Evolutionary conservation across 2,329 filamentous ascomycete genomes (phyloP).

Genomic region (Epichloe hybrida): DNA sequence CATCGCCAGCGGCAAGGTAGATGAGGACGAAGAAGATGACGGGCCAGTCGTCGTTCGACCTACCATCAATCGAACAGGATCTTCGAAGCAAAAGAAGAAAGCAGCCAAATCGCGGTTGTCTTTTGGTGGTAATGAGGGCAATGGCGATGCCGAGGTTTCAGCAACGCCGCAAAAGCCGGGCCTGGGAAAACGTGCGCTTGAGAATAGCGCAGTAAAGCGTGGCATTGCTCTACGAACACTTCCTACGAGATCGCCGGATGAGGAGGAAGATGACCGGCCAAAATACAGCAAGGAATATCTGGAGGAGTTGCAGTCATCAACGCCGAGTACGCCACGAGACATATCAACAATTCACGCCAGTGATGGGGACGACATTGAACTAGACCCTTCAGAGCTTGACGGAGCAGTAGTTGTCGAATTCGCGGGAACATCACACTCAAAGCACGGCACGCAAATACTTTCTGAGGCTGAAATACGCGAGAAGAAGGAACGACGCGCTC

Average conservation of each 20-base stretch:
- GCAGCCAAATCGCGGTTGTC: conserved; percentile 47
- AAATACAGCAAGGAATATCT: conserved; percentile 80
- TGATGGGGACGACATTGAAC: conserved; percentile 37
- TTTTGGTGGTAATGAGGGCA: conserved; percentile 49
- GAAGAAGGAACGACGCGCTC: conserved; percentile 79
- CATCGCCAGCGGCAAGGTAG: conserved; percentile 11
- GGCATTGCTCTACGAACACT: conserved; percentile 33
- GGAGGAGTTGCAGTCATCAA: conserved; percentile 72
- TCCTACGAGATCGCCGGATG: conserved; percentile 35
- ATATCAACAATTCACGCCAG: conserved; percentile 30
- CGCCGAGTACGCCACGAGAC: conserved; percentile 66
- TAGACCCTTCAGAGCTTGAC: conserved; percentile 48
- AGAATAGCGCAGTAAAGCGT: conserved; percentile 51
- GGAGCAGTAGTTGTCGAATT: conserved; percentile 51
- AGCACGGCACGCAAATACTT: conserved; percentile 43
- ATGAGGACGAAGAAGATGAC: conserved; percentile 29
- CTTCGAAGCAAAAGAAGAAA: conserved; percentile 54
- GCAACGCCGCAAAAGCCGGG: conserved; percentile 54
- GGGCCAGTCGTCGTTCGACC: conserved; percentile 38
- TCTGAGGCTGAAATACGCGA: conserved; percentile 77
- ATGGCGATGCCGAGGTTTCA: conserved; percentile 33
- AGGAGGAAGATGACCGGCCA: conserved; percentile 54
- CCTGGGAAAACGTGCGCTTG: conserved; percentile 49
- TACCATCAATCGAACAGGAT: conserved; percentile 30
- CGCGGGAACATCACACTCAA: conserved; percentile 18